Evolutionary conservation across 2,329 filamentous ascomycete species (phyloP).

Genomic region (Xylaria hypoxylon): DNA sequence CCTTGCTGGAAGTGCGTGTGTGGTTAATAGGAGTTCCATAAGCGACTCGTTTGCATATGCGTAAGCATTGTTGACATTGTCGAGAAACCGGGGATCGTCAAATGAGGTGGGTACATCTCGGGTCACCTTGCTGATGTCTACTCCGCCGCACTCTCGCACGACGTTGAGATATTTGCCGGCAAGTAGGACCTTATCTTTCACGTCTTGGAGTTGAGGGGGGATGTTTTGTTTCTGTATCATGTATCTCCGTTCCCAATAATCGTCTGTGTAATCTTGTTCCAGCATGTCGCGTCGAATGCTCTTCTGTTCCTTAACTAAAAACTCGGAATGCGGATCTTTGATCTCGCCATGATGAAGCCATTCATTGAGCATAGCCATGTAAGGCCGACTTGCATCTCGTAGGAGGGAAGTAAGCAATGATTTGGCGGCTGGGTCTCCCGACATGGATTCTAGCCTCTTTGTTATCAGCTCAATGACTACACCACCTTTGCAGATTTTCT

Average conservation of each 20-base stretch:
- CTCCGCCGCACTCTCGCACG: constrained; percentile 94
- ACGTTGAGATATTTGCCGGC: constrained; percentile 99
- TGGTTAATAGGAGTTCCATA: constrained; percentile 89
- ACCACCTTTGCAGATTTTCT: constrained; percentile 97
- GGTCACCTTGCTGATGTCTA: constrained; percentile 90
- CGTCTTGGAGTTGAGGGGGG: constrained; percentile 87
- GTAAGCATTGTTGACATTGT: constrained; percentile 96
- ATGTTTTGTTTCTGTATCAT: constrained; percentile 92
- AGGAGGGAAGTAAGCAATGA: constrained; percentile 83
- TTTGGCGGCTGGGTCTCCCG: constrained; percentile 90
- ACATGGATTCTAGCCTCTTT: constrained; percentile 86
- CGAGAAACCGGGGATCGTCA: constrained; percentile 89
- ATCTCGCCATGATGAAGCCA: constrained; percentile 98
- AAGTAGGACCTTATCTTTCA: constrained; percentile 93
- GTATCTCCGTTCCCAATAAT: constrained; percentile 99
- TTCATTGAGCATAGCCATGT: constrained; percentile 98
- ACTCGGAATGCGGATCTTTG: constrained; percentile 92
- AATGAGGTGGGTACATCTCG: constrained; percentile 91
- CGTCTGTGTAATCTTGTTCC: constrained; percentile 97
- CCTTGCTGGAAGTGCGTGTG: constrained; percentile 88
- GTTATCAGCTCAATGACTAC: constrained; percentile 91
- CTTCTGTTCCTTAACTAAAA: constrained; percentile 94
- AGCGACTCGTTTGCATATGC: constrained; percentile 95
- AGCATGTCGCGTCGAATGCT: constrained; percentile 91
- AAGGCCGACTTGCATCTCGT: constrained; percentile 89